Evolutionary conservation across 2,329 filamentous ascomycete species (phyloP), one percentile per base, ranked within the genome.

Genomic region (Fusarium sp.): DNA sequence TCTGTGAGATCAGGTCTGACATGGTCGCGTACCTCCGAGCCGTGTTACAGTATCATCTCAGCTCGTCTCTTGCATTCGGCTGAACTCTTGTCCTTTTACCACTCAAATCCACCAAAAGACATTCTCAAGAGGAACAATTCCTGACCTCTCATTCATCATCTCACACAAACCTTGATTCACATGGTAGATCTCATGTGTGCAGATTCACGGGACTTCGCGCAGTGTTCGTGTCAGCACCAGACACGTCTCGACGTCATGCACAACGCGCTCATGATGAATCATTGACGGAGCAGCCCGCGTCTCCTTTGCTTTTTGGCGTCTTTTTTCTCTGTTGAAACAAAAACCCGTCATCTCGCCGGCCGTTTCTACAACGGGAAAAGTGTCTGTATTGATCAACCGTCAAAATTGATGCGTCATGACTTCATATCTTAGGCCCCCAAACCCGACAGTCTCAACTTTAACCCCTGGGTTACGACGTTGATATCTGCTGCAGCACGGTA

Each of bases 181-280:
- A n/a, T 14, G 10, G 30, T 25, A 23, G 18, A 18, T 8, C 13
- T 30, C 6, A 20, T 20, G 16, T 8, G 10, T 56, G 27, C 34
- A 63, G 43, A 34, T 56, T 66, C 71, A 74, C 68, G 60, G 35
- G 70, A 74, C 16, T 54, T 69, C 63, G 45, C 52, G 41, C 13
- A 57, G 37, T 54, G 14, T 48, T 67, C 65, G 41, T 54, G 59
- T 20, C 27, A 20, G 35, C 27, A n/a, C 41, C 20, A 39, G 27
- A 64, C 39, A 57, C 56, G 67, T 58, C 45, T n/a, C 43, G 60
- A 72, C 72, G 65, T 74, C 63, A 74, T 74, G 52, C 37, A 59
- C 18, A 39, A 39, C 58, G 37, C 63, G 63, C n/a, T 41, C 30
- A 27, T 48, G 43, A 76, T 76, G 73, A 76, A 68, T 74, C 73